These are phyloP conservation scores for Cicer pinnatifidum DNA, from an alignment of 306 rosid species.

Conservation along the genomic window DNA sequence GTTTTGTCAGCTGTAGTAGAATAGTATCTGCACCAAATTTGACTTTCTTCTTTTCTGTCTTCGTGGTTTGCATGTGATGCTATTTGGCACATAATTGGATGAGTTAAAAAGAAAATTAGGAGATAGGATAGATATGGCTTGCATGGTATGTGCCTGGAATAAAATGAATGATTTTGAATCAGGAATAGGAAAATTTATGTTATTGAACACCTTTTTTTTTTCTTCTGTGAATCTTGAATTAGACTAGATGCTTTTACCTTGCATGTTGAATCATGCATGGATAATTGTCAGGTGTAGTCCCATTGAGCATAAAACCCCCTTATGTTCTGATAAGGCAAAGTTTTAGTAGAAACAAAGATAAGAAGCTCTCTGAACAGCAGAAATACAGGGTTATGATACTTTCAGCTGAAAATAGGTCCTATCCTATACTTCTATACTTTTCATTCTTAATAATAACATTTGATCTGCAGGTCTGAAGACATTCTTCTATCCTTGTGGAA, in stretches of 20 bases:
- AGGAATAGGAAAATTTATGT: conserved; percentile 34
- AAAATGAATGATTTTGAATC: conserved; percentile 22
- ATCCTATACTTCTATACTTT: conserved; percentile 13
- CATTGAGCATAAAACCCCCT: conserved; percentile 22
- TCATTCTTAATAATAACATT: conserved; percentile 31
- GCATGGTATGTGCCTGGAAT: conserved; percentile 17
- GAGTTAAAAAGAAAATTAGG: conserved; percentile 32
- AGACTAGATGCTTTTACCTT: conserved; percentile 36
- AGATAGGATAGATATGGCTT: conserved; percentile 15
- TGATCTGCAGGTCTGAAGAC: conserved; percentile 81
- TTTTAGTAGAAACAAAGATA: conserved; percentile 12
- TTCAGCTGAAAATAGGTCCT: conserved; percentile 7
- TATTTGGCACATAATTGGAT: conserved; percentile 20
- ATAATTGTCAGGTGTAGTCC: conserved; percentile 36
- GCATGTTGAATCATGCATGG: conserved; percentile 36
- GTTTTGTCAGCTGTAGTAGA: conserved; percentile 1
- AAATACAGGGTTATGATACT: conserved; percentile 3
- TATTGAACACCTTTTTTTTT: background rate
- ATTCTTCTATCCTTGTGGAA: conserved; percentile 91
- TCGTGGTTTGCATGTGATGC: conserved; percentile 27
- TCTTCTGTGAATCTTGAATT: conserved; percentile 3
- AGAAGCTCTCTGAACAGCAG: conserved; percentile 17
- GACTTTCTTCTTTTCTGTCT: background rate
- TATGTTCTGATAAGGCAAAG: background rate
- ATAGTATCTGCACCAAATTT: conserved; percentile 5